These are phyloP conservation scores for Cephaloascus albidus DNA, from an alignment of 805 yeast species.

Conservation along the genomic window DNA sequence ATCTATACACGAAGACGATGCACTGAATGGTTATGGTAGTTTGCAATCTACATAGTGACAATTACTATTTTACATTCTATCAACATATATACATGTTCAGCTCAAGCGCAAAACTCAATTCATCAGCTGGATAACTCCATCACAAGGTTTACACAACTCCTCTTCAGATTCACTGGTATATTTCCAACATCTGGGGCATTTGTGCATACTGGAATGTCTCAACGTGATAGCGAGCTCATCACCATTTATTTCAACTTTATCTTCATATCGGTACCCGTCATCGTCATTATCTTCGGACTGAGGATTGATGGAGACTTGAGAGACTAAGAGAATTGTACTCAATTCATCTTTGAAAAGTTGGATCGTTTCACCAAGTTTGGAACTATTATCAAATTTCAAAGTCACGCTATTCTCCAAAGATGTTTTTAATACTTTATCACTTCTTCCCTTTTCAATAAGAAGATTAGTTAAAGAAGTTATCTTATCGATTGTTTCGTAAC, in stretches of 20 bases:
- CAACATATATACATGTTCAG: background rate
- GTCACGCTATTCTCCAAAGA: constrained; percentile 50
- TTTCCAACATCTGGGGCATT: constrained; percentile 97
- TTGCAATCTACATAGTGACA: no score
- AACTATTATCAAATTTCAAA: constrained; percentile 12
- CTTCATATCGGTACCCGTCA: constrained; percentile 15
- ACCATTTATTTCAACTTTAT: constrained; percentile 16
- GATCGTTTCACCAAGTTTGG: constrained; percentile 6
- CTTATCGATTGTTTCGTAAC: constrained; percentile 35
- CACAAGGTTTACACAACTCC: constrained; percentile 61
- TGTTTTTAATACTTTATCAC: constrained; percentile 40
- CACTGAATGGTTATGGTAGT: no score
- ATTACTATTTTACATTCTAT: background rate
- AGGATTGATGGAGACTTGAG: constrained; percentile 37
- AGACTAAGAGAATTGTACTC: constrained; percentile 53
- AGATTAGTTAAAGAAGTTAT: constrained; percentile 41
- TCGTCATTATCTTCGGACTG: constrained; percentile 6
- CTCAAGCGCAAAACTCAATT: background rate
- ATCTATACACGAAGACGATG: no score
- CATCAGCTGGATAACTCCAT: constrained; percentile 23
- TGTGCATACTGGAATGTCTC: constrained; percentile 34
- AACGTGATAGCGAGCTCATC: constrained; percentile 24
- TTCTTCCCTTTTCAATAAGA: constrained; percentile 48
- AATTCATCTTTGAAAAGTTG: constrained; percentile 30
- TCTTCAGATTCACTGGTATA: constrained; percentile 42